Base-by-base conservation (phyloP, 495 filamentous ascomycete species). In the Penicillium fimorum region DNA sequence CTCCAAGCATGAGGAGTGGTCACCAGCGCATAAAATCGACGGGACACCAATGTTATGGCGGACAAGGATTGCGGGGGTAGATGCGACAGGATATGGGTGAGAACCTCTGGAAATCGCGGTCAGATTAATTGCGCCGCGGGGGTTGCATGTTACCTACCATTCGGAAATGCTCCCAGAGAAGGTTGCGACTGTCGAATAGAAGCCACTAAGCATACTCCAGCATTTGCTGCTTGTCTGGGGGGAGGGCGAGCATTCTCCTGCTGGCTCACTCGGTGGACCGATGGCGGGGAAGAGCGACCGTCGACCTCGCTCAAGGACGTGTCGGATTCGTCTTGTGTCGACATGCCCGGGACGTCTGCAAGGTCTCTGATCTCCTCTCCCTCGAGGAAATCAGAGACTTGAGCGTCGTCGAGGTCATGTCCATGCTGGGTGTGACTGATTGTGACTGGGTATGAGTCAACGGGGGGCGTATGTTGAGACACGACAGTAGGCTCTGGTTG, bases 61-160 rank as follows among this genome's bases (percentile, higher is more conserved):
- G 83, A 84, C 46, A 96, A 81, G 6, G 91, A 88, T 47, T 87
- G 79, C 10, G 92, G 89, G 13, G 91, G 84, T 37, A 97, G 73
- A 73, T 97, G 89, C 30, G 92, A 96, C 2, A 97, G 70, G n/a
- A 94, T 87, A 63, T 97, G 92, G 10, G 88, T 96, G 63, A 97
- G 66, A 49, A 96, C 86, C 82, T 97, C 92, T 96, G 66, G 48
- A 56, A 24, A 12, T 45, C 57, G 58, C 55, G 58, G 66, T 77
- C 62, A 73, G 40, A 56, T 38, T 37, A 32, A 45, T 25, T 45
- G n/a, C 41, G 30, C 41, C 11, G 15, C n/a, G 42, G 48, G 29
- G 22, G 17, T 58, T 59, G 20, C 40, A 50, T 10, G 29, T 43
- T 13, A 76, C 82, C 55, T 77, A 94, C 91, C 91, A 74, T 95